A percentile compares a stretch with the other conserved stretches of the same genome.
Conservation (phyloP, 2,329 filamentous ascomycete species). For the Fusarium continuum region DNA sequence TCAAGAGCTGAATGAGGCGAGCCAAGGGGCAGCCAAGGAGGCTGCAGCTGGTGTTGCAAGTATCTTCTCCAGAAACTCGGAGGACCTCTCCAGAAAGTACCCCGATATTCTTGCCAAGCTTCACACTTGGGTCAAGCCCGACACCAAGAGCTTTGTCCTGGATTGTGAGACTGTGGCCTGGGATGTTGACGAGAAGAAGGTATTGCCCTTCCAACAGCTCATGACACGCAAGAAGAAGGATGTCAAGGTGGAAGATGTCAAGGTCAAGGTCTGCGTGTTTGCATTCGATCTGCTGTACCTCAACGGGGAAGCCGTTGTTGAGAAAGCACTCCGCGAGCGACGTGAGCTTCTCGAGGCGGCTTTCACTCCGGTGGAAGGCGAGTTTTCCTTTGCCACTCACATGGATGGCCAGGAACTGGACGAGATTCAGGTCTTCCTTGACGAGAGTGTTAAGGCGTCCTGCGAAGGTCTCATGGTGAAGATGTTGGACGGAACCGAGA, state of each 20-base stretch:
- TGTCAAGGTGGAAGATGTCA: constrained; percentile 93
- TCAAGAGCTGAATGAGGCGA: constrained; percentile 71
- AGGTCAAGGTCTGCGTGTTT: constrained; percentile 96
- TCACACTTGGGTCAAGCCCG: constrained; percentile 86
- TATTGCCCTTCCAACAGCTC: constrained; percentile 94
- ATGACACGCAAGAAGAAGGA: constrained; percentile 99
- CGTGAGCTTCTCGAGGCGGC: constrained; percentile 77
- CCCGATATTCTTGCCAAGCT: constrained; percentile 93
- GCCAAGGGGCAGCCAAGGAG: constrained; percentile 70
- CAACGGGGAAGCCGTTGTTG: constrained; percentile 89
- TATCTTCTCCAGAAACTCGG: constrained; percentile 97
- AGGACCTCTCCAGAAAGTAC: constrained; percentile 97
- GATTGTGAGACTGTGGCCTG: constrained; percentile 98
- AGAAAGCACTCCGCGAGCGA: constrained; percentile 85
- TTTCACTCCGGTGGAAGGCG: constrained; percentile 83
- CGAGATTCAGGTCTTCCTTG: constrained; percentile 90
- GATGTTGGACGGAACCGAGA: constrained; percentile 94
- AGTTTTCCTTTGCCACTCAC: constrained; percentile 88
- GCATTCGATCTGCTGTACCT: constrained; percentile 95
- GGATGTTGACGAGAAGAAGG: constrained; percentile 95
- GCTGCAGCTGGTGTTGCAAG: constrained; percentile 79
- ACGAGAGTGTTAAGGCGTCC: constrained; percentile 93
- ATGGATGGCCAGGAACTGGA: constrained; percentile 91
- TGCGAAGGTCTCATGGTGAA: constrained; percentile 99
- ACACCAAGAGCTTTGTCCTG: constrained; percentile 94